Conservation (phyloP, 2,329 filamentous ascomycete species). For the Neoarthrinium moseri region DNA sequence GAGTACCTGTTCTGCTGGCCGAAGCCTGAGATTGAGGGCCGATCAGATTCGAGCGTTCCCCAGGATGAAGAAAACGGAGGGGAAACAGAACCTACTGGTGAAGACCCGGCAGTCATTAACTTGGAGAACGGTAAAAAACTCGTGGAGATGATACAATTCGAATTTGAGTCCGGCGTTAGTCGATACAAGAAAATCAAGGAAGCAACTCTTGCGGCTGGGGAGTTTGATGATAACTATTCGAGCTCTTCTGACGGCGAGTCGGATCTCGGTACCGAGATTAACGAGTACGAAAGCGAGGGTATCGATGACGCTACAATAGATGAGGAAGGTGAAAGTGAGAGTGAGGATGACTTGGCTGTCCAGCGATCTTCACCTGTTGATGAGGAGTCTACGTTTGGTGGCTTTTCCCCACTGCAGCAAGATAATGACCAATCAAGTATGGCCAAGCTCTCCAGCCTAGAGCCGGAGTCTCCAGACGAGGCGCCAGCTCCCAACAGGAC, state of each 20-base stretch:
- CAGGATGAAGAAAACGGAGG: slow-evolving; percentile 7
- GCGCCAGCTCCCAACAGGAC: neutral
- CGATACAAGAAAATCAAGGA: slow-evolving; percentile 12
- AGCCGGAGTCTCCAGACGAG: slow-evolving; percentile 16
- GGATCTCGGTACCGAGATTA: slow-evolving; percentile 11
- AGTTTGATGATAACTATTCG: slow-evolving; percentile 9
- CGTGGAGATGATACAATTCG: slow-evolving; percentile 19
- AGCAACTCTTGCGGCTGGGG: neutral
- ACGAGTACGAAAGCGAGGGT: slow-evolving; percentile 24
- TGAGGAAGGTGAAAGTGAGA: slow-evolving; percentile 9
- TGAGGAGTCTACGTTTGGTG: slow-evolving; percentile 16
- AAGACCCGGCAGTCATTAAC: neutral
- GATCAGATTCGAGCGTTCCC: neutral
- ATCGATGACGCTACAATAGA: slow-evolving; percentile 21
- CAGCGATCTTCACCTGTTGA: slow-evolving; percentile 14
- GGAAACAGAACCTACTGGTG: neutral
- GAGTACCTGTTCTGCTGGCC: slow-evolving; percentile 29
- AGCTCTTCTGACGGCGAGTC: neutral
- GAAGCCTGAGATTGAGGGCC: slow-evolving; percentile 8
- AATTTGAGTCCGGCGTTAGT: slow-evolving; percentile 4
- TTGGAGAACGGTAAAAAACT: neutral
- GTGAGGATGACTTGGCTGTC: slow-evolving; percentile 18
- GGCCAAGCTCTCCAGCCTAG: slow-evolving; percentile 15
- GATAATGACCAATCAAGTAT: slow-evolving; percentile 13
- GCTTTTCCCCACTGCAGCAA: slow-evolving; percentile 22